Evolutionary conservation across 2,329 filamentous ascomycete species (phyloP), one percentile per base, ranked within the genome.

Genomic region (Fusarium sp.): DNA sequence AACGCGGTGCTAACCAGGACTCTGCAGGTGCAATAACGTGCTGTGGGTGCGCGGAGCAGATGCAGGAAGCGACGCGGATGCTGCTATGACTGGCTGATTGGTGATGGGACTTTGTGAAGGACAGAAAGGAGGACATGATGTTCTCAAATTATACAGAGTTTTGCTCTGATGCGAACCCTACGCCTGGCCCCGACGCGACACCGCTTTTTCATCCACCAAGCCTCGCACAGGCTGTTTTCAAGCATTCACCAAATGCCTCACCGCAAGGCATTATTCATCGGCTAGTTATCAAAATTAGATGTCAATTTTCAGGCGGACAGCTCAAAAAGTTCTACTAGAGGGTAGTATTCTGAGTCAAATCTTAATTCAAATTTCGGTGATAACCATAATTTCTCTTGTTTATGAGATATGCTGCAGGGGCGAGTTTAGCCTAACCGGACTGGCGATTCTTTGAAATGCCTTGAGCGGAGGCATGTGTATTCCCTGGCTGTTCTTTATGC

Each of bases 11-110:
- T 65, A 40, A 69, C 21, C 23, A 15, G 23, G 23, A n/a, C 23
- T 40, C 26, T 24, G 6, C 69, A 93, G 92, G 77, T 96, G 94
- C 82, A 98, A 98, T 82, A 98, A 98, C 77, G 95, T 98, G n/a
- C 85, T 98, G 45, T 98, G 93, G 91, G 95, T 98, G 72, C 85
- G 87, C 68, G 83, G 83, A 51, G 87, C 86, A 48, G 84, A 85
- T 56, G 77, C 82, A 59, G 82, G 81, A 59, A 81, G 83, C 53
- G 79, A 81, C 24, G 83, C 78, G 40, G 86, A 88, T 68, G 83
- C 82, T n/a, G 85, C 83, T 68, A 89, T 90, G 86, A 83, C 86
- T 19, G 87, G 79, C 62, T 87, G 73, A 56, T 49, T 23, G 36
- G 44, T 36, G 42, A 66, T 44, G 60, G 32, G 43, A 54, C 14